Evolutionary conservation across 1,284 basidiomycete genomes (phyloP), one percentile per base, ranked within the genome.

Genomic region (Microbotryomycetes sp.): DNA sequence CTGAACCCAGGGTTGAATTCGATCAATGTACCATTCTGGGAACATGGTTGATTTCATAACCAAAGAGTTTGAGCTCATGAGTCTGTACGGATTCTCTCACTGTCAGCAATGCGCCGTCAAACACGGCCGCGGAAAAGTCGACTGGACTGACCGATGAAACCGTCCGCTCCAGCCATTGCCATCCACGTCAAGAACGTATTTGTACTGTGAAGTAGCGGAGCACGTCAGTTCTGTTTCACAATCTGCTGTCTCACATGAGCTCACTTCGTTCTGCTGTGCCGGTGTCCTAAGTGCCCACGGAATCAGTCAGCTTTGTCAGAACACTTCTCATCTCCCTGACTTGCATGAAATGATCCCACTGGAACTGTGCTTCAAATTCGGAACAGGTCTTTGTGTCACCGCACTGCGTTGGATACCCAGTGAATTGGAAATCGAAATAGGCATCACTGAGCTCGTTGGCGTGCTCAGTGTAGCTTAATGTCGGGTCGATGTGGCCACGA

Each of bases 1-100:
- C 64, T 71, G 70, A 2, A 70, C 55, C 70, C 70, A 72, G 3
- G 70, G 70, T 35, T 66, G 59, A 29, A 70, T 63, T 2, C 64
- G 64, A 23, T 67, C 66, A 7, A 53, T n/a, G 57, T 64, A 72
- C 70, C 70, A 86, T 73, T 85, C 84, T 0, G 82, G 83, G 66
- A 83, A 85, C 35, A 82, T 77, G 0, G 83, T 85, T 5, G 80
- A 75, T 71, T 85, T 86, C 72, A 86, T 81, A 7, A 86, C 75
- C 35, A 85, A 75, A 3, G 84, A 79, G 55, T 84, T 83, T 26
- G 81, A 80, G 26, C 81, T 81, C 66, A 87, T 81, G 9, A 86
- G 76, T 0, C 83, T 57, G 52, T 23, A 24, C 35, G 9, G 9
- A 35, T n/a, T 76, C 65, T 85, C n/a, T n/a, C n/a, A n/a, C n/a